Base-by-base conservation (phyloP, 2,329 filamentous ascomycete genomes). In the Albifimbria verrucaria region DNA sequence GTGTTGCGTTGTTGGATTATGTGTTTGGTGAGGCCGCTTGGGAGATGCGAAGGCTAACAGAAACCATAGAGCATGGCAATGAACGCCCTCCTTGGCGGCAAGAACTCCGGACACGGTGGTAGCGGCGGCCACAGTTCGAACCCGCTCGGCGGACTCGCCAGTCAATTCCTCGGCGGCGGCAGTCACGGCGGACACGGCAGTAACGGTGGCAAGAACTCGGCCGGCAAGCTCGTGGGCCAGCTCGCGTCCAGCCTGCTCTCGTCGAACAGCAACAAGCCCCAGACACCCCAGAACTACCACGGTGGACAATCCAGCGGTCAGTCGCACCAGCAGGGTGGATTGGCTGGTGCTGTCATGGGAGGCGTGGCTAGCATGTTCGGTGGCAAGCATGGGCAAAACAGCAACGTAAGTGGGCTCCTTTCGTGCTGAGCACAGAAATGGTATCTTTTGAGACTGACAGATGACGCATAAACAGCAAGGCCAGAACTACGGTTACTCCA, bases 401-500 rank as follows among this genome's bases (percentile, higher is more conserved):
- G 58, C 47, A 60, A 60, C 46, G 68, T 71, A 67, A 56, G 69
- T 69, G 28, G 46, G 18, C 50, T 41, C 18, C 23, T 10, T 21
- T 45, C 21, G 49, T 21, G 17, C 43, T 12, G 24, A 21, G 10
- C n/a, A 23, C 17, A 11, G n/a, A 26, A 11, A 22, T 12, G n/a
- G 41, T n/a, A n/a, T n/a, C n/a, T n/a, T n/a, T n/a, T n/a, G n/a
- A n/a, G 44, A 41, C 36, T 26, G 24, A 23, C 45, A 28, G 55
- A 58, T 64, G 47, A 64, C 43, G 18, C 3, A 45, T 9, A 54
- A 43, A 49, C 7, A 41, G 24, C 57, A 80, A 74, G 72, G 73
- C 55, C 77, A 83, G 57, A 81, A 79, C 63, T 90, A 81, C 64
- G 86, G 85, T 26, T 88, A 88, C 67, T 83, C 82, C 21, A 80